Percentiles rank a stretch among this genome's conserved stretches.
Conservation (phyloP, 441 rosid genomes). For the Populus tomentosa region DNA sequence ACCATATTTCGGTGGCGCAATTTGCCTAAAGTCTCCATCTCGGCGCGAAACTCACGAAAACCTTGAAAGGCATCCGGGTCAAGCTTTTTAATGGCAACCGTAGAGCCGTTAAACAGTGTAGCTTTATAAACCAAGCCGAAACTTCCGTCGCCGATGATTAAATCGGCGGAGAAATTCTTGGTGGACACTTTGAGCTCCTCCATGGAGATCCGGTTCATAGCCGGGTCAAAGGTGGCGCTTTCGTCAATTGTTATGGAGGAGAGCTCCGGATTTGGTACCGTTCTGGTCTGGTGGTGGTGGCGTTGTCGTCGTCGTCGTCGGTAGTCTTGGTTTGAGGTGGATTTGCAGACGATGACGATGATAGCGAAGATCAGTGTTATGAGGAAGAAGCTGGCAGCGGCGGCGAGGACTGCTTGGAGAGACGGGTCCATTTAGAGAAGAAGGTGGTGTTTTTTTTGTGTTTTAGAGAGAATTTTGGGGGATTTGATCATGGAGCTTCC, state of each 20-base stretch:
- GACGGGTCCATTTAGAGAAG: constrained; percentile 10
- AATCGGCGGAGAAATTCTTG: constrained; percentile 56
- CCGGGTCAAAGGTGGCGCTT: constrained; percentile 57
- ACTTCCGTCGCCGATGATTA: constrained; percentile 83
- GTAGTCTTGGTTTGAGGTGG: constrained; percentile 4
- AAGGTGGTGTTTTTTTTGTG: not conserved
- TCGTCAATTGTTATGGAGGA: constrained; percentile 25
- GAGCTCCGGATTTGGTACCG: constrained; percentile 16
- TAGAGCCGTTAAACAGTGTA: constrained; percentile 41
- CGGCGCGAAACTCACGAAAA: constrained; percentile 77
- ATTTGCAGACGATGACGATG: constrained; percentile 32
- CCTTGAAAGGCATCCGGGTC: constrained; percentile 81
- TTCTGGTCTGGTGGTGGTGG: constrained; percentile 10
- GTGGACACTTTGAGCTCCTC: constrained; percentile 59
- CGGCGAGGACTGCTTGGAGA: constrained; percentile 28
- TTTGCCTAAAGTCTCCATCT: constrained; percentile 73
- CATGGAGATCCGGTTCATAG: constrained; percentile 57
- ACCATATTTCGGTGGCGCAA: constrained; percentile 68
- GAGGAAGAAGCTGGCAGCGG: constrained; percentile 30
- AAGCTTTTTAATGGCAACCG: constrained; percentile 78
- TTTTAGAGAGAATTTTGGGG: not conserved
- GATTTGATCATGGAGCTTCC: not conserved
- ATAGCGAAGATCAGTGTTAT: constrained; percentile 26
- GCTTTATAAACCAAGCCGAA: constrained; percentile 81
- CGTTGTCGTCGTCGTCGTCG: not conserved